phyloP scores from a whole-genome alignment of 2,329 filamentous ascomycete genomes.

The Coleophoma crateriformis region DNA sequence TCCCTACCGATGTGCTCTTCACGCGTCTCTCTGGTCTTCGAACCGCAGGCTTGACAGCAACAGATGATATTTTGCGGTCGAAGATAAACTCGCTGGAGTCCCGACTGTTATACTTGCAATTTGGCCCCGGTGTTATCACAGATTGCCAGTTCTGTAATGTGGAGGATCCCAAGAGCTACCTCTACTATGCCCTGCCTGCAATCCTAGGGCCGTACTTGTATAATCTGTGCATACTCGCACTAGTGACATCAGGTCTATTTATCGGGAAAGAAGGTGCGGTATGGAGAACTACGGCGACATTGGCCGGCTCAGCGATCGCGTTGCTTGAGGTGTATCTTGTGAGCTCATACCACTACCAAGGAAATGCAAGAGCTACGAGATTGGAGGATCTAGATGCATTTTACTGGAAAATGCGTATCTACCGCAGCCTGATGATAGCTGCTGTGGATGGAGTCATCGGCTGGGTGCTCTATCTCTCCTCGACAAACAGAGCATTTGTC shows the following conservation, averaged over 20 bases:
- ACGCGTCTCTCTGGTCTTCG: constrained; percentile 61
- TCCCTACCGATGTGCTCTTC: constrained; percentile 80
- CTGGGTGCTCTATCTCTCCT: constrained; percentile 65
- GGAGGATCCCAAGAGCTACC: constrained; percentile 65
- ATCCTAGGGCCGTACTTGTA: constrained; percentile 72
- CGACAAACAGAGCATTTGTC: constrained; percentile 74
- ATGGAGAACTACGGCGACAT: constrained; percentile 68
- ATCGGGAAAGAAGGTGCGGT: constrained; percentile 56
- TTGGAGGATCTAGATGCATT: constrained; percentile 62
- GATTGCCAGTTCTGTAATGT: constrained; percentile 77
- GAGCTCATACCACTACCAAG: constrained; percentile 57
- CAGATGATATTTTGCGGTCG: constrained; percentile 60
- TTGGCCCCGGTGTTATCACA: constrained; percentile 68
- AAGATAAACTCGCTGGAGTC: constrained; percentile 68
- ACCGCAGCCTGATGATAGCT: constrained; percentile 60
- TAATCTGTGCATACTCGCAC: constrained; percentile 67
- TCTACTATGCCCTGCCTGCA: constrained; percentile 74
- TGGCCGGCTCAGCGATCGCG: constrained; percentile 53
- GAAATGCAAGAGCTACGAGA: constrained; percentile 57
- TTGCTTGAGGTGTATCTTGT: constrained; percentile 62
- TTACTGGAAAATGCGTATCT: constrained; percentile 62
- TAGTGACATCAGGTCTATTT: constrained; percentile 65
- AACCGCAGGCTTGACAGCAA: constrained; percentile 40
- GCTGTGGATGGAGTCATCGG: constrained; percentile 59
- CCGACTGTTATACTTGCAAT: constrained; percentile 76